phyloP scores from a whole-genome alignment of 768 basidiomycete species.

The Pulveroboletus sp. region DNA sequence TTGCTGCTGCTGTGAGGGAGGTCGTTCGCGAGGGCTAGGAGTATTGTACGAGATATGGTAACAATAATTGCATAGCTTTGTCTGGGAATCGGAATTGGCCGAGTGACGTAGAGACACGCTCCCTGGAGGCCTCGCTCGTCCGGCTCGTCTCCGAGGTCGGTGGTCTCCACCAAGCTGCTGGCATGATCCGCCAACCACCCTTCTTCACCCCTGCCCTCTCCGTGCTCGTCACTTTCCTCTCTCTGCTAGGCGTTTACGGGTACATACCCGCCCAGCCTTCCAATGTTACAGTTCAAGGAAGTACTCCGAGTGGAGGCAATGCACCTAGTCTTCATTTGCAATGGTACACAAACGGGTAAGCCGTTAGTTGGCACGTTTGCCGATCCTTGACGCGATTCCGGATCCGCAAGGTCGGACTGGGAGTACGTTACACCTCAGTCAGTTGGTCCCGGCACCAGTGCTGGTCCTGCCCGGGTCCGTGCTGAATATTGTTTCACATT shows the following conservation, averaged over 20 bases:
- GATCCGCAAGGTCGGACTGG: slow-evolving; percentile 42
- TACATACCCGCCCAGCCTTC: slow-evolving; percentile 75
- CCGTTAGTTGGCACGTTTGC: not conserved
- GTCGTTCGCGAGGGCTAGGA: slow-evolving; percentile 45
- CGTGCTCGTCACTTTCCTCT: slow-evolving; percentile 4
- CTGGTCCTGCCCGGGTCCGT: slow-evolving; percentile 54
- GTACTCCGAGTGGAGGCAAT: slow-evolving; percentile 46
- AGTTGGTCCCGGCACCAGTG: slow-evolving; percentile 41
- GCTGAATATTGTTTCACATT: not conserved
- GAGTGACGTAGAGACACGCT: slow-evolving; percentile 11
- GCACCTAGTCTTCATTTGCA: slow-evolving; percentile 47
- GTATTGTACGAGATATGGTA: not conserved
- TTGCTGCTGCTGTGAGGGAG: slow-evolving; percentile 66
- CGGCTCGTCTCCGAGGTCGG: slow-evolving; percentile 15
- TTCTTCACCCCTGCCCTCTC: slow-evolving; percentile 2
- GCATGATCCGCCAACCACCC: slow-evolving; percentile 17
- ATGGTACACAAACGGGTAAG: slow-evolving; percentile 56
- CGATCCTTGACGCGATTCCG: slow-evolving; percentile 8
- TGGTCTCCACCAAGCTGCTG: not conserved
- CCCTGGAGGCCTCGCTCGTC: not conserved
- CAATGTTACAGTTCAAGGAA: slow-evolving; percentile 53
- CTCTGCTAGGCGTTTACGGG: slow-evolving; percentile 24
- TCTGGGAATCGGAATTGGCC: slow-evolving; percentile 4
- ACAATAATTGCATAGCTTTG: not conserved
- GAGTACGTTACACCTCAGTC: slow-evolving; percentile 61